Evolutionary conservation across 176 grass and related monocot species (phyloP).

Genomic region (Avena insularis): DNA sequence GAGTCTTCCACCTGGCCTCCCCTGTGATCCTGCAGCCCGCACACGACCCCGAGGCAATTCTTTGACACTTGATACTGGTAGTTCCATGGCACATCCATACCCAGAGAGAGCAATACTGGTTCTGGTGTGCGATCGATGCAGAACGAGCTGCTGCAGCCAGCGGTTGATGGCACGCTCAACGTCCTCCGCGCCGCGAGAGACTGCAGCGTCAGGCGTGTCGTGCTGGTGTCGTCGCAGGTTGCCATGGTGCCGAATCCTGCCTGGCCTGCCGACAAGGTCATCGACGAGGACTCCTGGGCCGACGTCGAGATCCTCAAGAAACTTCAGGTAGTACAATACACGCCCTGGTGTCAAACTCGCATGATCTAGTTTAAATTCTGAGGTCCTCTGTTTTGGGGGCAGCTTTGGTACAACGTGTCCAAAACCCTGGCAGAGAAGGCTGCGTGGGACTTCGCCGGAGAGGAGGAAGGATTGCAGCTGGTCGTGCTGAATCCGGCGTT

Average conservation of each 20-base stretch:
- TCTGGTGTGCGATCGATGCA: not conserved
- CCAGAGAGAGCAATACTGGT: not conserved
- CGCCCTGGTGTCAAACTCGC: no score
- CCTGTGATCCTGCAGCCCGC: constrained; percentile 30
- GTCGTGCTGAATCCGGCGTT: constrained; percentile 59
- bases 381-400: not conserved
- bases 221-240: constrained; percentile 55
- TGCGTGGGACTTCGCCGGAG: constrained; percentile 56
- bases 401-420: constrained; percentile 63
- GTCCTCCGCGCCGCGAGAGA: constrained; percentile 59
- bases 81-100: not conserved
- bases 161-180: constrained; percentile 63
- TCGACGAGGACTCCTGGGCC: constrained; percentile 61
- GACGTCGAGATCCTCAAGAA: constrained; percentile 63
- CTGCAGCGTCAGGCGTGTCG: constrained; percentile 40
- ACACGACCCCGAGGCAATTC: constrained; percentile 59
- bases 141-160: constrained; percentile 54
- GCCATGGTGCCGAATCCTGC: constrained; percentile 49
- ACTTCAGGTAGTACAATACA: constrained; percentile 43
- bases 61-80: not conserved
- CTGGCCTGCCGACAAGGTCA: constrained; percentile 56
- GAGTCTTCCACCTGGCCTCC: constrained; percentile 71
- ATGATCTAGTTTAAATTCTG: not conserved
- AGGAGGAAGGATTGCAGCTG: constrained; percentile 55
- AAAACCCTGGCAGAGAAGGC: constrained; percentile 70